These are phyloP conservation scores for Ophiostoma tasmaniense DNA, from an alignment of 2,329 filamentous ascomycete species.

Conservation along the genomic window DNA sequence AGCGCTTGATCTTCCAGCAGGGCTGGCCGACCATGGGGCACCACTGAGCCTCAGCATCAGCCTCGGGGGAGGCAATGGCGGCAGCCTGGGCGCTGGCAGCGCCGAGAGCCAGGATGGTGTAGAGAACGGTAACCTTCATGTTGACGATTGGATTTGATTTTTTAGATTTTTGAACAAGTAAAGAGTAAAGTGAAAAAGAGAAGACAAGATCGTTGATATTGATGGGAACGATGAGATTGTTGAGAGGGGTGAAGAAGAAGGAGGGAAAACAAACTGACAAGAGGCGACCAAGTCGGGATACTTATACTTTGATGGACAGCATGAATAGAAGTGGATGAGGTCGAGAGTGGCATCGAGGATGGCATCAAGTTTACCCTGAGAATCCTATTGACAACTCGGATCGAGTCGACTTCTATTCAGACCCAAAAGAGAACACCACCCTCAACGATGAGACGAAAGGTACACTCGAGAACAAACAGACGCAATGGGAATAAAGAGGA, in stretches of 20 bases:
- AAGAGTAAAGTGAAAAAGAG: neutral
- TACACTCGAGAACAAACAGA: too few relatives aligned
- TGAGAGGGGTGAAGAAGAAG: neutral
- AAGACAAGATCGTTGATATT: neutral
- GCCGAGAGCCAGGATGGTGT: conserved; percentile 19
- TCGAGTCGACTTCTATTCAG: conserved; percentile 1
- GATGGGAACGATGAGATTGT: neutral
- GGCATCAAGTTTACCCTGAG: too few relatives aligned
- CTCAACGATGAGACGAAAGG: neutral
- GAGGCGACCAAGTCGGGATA: neutral
- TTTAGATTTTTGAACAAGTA: neutral
- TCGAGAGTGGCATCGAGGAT: neutral
- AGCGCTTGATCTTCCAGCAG: conserved; percentile 27
- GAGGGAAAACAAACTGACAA: neutral
- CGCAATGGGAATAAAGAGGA: neutral
- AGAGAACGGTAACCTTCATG: conserved; percentile 21
- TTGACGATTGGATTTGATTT: neutral
- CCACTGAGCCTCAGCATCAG: conserved; percentile 10
- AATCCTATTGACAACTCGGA: conserved; percentile 2
- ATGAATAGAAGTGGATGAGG: neutral
- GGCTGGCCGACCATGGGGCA: conserved; percentile 33
- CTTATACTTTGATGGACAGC: neutral
- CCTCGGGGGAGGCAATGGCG: conserved; percentile 18
- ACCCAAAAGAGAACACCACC: neutral
- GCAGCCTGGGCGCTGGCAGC: conserved; percentile 18